A percentile compares a stretch with the other conserved stretches of the same genome.
Conservation (phyloP, 371 early-diverging fungal species). For the Mucor piriformis region DNA sequence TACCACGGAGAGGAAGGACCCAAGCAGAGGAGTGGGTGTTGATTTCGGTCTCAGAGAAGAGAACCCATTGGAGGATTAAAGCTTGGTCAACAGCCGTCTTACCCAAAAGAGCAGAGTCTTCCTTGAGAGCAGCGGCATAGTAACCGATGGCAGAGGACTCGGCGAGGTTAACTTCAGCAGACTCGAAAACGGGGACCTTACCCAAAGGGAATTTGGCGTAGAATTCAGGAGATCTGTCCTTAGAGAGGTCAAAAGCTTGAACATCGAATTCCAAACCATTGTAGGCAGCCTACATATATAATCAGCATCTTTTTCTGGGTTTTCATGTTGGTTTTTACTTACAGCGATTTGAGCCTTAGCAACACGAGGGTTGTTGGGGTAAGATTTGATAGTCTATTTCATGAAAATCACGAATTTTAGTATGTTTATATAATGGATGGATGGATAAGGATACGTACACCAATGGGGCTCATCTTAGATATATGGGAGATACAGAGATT, state of each 20-base stretch:
- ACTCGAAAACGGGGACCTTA: conserved; percentile 84
- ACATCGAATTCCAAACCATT: conserved; percentile 72
- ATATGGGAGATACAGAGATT: background rate
- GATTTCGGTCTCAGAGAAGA: conserved; percentile 70
- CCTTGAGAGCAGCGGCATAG: conserved; percentile 78
- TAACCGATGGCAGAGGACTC: conserved; percentile 88
- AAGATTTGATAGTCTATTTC: conserved; percentile 54
- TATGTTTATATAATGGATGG: conserved; percentile 59
- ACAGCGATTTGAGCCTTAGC: conserved; percentile 71
- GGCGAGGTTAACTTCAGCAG: conserved; percentile 68
- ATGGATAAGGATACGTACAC: conserved; percentile 43
- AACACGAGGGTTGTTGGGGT: conserved; percentile 60
- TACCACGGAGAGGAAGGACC: conserved; percentile 62
- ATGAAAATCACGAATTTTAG: background rate
- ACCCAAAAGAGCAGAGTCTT: conserved; percentile 66
- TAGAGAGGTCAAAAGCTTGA: conserved; percentile 67
- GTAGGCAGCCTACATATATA: conserved; percentile 65
- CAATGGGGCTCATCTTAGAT: conserved; percentile 29
- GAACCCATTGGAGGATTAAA: conserved; percentile 77
- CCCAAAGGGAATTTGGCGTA: conserved; percentile 82
- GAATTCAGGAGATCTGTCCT: conserved; percentile 72
- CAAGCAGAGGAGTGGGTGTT: conserved; percentile 42
- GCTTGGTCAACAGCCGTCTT: conserved; percentile 71
- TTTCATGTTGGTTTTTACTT: conserved; percentile 37
- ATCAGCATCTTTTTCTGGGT: conserved; percentile 40